phyloP scores from a whole-genome alignment of 2,329 filamentous ascomycete genomes.

The Fusarium anguioides region DNA sequence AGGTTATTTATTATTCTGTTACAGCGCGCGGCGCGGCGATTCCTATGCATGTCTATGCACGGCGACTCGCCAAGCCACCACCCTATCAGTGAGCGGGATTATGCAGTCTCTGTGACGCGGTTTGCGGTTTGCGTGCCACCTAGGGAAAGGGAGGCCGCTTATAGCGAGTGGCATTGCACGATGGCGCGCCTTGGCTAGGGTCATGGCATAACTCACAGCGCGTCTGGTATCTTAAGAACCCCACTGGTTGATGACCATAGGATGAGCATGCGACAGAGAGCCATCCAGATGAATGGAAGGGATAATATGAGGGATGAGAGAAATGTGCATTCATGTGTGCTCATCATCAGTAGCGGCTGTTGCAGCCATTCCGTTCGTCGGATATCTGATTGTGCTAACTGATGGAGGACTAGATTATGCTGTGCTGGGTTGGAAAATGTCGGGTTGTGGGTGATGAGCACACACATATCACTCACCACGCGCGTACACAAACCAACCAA shows the following conservation, averaged over 20 bases:
- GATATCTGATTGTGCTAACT: constrained; percentile 5
- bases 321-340: constrained; percentile 37
- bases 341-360: constrained; percentile 35
- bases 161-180: constrained; percentile 40
- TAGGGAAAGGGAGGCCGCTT: constrained; percentile 35
- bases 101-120: constrained; percentile 52
- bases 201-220: constrained; percentile 42
- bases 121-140: constrained; percentile 48
- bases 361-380: constrained; percentile 32
- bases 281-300: constrained; percentile 36
- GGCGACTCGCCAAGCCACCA: constrained; percentile 32
- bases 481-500: constrained; percentile 32
- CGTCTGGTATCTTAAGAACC: constrained; percentile 39
- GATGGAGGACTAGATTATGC: constrained; percentile 16
- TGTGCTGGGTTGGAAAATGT: constrained; percentile 5
- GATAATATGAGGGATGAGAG: constrained; percentile 36
- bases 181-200: constrained; percentile 37
- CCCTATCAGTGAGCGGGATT: constrained; percentile 50
- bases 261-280: constrained; percentile 18
- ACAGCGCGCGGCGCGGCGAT: constrained; percentile 35
- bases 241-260: constrained; percentile 33
- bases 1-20: constrained; percentile 28
- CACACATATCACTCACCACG: constrained; percentile 23
- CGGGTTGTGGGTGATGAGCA: constrained; percentile 24
- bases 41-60: constrained; percentile 36